Conservation (phyloP, 2,329 filamentous ascomycete species). For the Alternaria tenuissima region DNA sequence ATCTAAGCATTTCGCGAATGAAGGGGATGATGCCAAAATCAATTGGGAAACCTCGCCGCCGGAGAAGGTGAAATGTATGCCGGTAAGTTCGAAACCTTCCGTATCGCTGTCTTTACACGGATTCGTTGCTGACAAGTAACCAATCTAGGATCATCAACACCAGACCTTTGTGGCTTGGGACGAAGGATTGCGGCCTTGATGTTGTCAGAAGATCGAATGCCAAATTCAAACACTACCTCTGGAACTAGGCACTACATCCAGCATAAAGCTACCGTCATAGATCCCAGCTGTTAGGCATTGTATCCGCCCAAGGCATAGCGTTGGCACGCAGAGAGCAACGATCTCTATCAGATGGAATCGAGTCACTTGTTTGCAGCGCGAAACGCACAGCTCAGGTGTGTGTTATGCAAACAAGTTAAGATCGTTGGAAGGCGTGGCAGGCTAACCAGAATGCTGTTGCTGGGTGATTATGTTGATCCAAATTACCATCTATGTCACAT, state of each 20-base stretch:
- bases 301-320: too few species aligned
- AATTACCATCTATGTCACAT: not conserved
- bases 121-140: too few species aligned
- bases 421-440: too few species aligned
- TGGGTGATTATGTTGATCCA: too few species aligned
- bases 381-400: too few species aligned
- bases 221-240: not conserved
- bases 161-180: constrained; percentile 24
- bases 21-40: constrained; percentile 49
- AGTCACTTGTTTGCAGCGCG: too few species aligned
- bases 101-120: too few species aligned
- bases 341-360: too few species aligned
- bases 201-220: not conserved
- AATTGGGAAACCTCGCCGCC: constrained; percentile 58
- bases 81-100: constrained; percentile 10
- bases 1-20: constrained; percentile 43
- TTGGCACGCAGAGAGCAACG: too few species aligned
- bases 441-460: too few species aligned
- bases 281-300: not conserved
- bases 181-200: constrained; percentile 3
- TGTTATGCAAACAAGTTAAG: too few species aligned
- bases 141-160: constrained; percentile 11
- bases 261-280: not conserved
- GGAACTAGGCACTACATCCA: not conserved
- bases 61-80: constrained; percentile 59